These are phyloP conservation scores for Metschnikowia koreensis DNA, from an alignment of 805 yeast species.

Conservation along the genomic window DNA sequence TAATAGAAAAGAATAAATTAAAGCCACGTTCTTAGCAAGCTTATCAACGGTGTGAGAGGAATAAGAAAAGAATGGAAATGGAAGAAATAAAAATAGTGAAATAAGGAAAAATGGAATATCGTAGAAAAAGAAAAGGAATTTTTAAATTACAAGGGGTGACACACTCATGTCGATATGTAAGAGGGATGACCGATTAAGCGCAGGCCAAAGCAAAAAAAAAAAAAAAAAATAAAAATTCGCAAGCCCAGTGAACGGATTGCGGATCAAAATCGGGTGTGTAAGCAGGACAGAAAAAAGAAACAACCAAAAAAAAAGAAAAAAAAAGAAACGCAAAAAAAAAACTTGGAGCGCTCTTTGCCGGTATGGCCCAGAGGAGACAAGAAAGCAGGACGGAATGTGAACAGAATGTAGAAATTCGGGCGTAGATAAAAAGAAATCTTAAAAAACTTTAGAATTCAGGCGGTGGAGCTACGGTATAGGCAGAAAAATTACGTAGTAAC, in stretches of 20 bases:
- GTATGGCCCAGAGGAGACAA: not conserved
- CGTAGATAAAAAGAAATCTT: not conserved
- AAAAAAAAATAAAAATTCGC: slow-evolving; percentile 2
- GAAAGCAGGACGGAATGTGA: not conserved
- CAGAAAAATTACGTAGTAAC: no score
- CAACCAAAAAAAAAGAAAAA: slow-evolving; percentile 1
- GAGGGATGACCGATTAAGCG: slow-evolving; percentile 7
- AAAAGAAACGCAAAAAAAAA: not conserved
- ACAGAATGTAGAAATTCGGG: not conserved
- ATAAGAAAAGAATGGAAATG: not conserved
- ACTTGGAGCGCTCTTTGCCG: not conserved
- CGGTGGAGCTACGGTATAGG: no score
- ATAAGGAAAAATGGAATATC: not conserved
- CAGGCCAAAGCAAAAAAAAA: not conserved
- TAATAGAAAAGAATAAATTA: no score
- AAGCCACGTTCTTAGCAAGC: not conserved
- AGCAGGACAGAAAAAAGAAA: slow-evolving; percentile 8
- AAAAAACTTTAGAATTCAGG: no score
- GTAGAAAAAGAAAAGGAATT: not conserved
- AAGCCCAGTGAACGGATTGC: slow-evolving; percentile 2
- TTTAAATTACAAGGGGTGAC: slow-evolving; percentile 1
- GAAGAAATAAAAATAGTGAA: not conserved
- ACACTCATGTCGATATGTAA: not conserved
- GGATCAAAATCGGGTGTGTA: slow-evolving; percentile 2
- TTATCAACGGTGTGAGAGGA: not conserved